Evolutionary conservation across 768 basidiomycete genomes (phyloP).

Genomic region (Lyophyllum atratum): DNA sequence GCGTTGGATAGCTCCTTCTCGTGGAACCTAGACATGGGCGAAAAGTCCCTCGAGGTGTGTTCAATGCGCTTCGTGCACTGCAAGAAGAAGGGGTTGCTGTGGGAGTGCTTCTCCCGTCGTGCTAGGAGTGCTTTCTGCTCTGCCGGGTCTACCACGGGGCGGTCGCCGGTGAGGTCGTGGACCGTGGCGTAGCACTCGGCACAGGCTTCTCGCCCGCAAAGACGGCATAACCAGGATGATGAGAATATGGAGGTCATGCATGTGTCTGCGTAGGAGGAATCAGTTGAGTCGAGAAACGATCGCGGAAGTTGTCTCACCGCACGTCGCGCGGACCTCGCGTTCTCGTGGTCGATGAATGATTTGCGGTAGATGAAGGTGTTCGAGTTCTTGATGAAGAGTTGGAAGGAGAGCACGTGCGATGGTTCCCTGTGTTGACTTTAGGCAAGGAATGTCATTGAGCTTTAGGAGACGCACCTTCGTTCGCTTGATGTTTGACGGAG

Average conservation of each 20-base stretch:
- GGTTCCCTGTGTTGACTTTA: constrained; percentile 46
- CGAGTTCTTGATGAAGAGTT: constrained; percentile 61
- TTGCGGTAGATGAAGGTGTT: constrained; percentile 55
- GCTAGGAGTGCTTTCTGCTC: constrained; percentile 52
- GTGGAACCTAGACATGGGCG: constrained; percentile 79
- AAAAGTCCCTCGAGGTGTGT: constrained; percentile 67
- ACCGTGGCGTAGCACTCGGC: constrained; percentile 79
- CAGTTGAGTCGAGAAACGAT: background rate
- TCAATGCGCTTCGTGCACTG: constrained; percentile 72
- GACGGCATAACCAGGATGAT: constrained; percentile 86
- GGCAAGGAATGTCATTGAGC: constrained; percentile 7
- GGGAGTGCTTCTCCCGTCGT: constrained; percentile 59
- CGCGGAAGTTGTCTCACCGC: constrained; percentile 48
- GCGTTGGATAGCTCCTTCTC: constrained; percentile 61
- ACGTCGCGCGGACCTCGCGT: constrained; percentile 81
- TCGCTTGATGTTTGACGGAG: constrained; percentile 48
- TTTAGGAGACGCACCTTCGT: constrained; percentile 52
- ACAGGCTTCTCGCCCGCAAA: constrained; percentile 90
- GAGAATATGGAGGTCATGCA: constrained; percentile 94
- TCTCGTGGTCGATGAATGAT: constrained; percentile 77
- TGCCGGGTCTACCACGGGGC: constrained; percentile 44
- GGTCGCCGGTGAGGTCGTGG: constrained; percentile 58
- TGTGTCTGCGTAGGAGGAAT: constrained; percentile 57
- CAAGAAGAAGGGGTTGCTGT: constrained; percentile 73
- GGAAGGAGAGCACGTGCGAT: constrained; percentile 72